Conservation (phyloP, 352 stramenopile genomes). For the Saprolegnia parasitica region DNA sequence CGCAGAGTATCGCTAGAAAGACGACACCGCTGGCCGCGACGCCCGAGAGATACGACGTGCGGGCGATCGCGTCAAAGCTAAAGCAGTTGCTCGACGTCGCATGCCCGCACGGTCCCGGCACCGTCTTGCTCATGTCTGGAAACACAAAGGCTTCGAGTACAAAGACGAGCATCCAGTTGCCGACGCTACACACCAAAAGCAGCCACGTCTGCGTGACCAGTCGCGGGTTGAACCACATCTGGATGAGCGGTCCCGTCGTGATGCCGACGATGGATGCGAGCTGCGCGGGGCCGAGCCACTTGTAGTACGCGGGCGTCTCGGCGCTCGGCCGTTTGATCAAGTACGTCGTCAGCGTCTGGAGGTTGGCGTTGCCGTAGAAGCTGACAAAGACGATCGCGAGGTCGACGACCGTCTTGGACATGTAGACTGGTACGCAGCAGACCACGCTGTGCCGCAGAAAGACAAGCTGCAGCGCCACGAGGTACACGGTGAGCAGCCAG, state of each 20-base stretch:
- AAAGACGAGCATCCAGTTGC: slow-evolving; percentile 30
- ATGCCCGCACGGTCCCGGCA: slow-evolving; percentile 17
- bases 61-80: slow-evolving; percentile 16
- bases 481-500: slow-evolving; percentile 28
- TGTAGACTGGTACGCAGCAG: slow-evolving; percentile 29
- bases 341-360: slow-evolving; percentile 32
- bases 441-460: slow-evolving; percentile 28
- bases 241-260: slow-evolving; percentile 31
- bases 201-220: slow-evolving; percentile 30
- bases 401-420: slow-evolving; percentile 31
- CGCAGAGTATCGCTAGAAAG: slow-evolving; percentile 11
- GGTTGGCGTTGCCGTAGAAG: slow-evolving; percentile 30
- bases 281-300: slow-evolving; percentile 27
- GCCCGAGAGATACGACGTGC: slow-evolving; percentile 28
- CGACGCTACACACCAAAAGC: slow-evolving; percentile 22
- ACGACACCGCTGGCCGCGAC: slow-evolving; percentile 18
- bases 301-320: not conserved
- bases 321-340: slow-evolving; percentile 13
- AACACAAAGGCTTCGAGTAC: slow-evolving; percentile 29
- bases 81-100: slow-evolving; percentile 29
- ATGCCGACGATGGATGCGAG: slow-evolving; percentile 30
- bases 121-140: slow-evolving; percentile 3
- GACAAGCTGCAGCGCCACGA: slow-evolving; percentile 27
- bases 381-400: slow-evolving; percentile 13
- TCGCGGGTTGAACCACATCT: slow-evolving; percentile 30